phyloP scores from a whole-genome alignment of 768 basidiomycete genomes.

The Hydnomerulius pinastri region DNA sequence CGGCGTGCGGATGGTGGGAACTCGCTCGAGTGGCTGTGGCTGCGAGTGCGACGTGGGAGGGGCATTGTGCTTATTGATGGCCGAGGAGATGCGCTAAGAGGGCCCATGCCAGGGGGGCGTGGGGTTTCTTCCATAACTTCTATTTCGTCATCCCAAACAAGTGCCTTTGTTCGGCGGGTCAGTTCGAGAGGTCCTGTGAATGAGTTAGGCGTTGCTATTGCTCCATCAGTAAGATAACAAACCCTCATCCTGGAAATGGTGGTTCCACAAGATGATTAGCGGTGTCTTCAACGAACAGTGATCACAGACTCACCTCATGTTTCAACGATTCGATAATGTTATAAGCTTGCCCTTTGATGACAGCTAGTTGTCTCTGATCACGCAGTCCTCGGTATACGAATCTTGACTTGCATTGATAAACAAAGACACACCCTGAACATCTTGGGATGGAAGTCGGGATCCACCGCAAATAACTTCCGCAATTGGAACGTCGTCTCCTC shows the following conservation, averaged over 20 bases:
- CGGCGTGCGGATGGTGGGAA: slow-evolving; percentile 76
- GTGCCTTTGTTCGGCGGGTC: slow-evolving; percentile 76
- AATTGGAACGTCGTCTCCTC: slow-evolving; percentile 81
- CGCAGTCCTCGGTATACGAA: slow-evolving; percentile 4
- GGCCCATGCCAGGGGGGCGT: slow-evolving; percentile 33
- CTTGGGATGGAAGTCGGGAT: slow-evolving; percentile 86
- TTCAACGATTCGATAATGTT: slow-evolving; percentile 85
- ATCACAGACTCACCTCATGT: slow-evolving; percentile 71
- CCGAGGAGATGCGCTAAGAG: slow-evolving; percentile 52
- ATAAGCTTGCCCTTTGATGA: slow-evolving; percentile 92
- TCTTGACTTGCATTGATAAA: slow-evolving; percentile 1
- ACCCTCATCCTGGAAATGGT: slow-evolving; percentile 69
- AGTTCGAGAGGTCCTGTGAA: slow-evolving; percentile 81
- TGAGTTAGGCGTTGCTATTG: slow-evolving; percentile 10
- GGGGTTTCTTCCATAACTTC: slow-evolving; percentile 61
- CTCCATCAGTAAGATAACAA: slow-evolving; percentile 12
- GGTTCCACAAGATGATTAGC: slow-evolving; percentile 7
- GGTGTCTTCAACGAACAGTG: neutral
- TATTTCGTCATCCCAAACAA: slow-evolving; percentile 87
- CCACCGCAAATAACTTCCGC: slow-evolving; percentile 74
- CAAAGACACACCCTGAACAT: slow-evolving; percentile 70
- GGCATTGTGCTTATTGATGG: slow-evolving; percentile 66
- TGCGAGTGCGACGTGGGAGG: slow-evolving; percentile 52
- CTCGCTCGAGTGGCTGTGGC: slow-evolving; percentile 59
- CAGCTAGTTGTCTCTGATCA: slow-evolving; percentile 78